Evolutionary conservation across 306 rosid genomes (phyloP), one percentile per base, ranked within the genome.

Genomic region (Cucumis melo): DNA sequence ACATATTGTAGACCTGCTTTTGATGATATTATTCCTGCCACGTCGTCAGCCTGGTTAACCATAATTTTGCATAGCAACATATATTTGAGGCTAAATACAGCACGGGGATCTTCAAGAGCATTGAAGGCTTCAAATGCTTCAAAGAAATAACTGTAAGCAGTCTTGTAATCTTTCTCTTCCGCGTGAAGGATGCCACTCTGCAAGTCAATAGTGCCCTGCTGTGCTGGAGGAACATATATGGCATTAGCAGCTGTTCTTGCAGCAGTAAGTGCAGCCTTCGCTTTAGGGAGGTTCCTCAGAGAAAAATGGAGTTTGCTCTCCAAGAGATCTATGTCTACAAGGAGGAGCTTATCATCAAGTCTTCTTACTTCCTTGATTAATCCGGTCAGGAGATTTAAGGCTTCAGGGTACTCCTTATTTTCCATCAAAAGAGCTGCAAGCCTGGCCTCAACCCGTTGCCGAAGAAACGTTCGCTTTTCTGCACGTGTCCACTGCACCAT

Each of bases 241-340:
- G 97, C 95, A 81, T 93, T 93, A 56, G 97, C 98, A 58, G 97
- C 98, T 48, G 98, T 93, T 85, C 97, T 87, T 61, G 98, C 98
- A 16, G 97, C 97, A 0, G 98, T 93, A 71, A 93, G 91, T 14
- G 97, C 91, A 55, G 98, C 98, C 83, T 93, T 93, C 24, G 98
- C 96, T 82, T 93, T 91, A 27, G 98, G 97, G 70, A 93, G 98
- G 85, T 93, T 93, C 87, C 96, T 90, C 76, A 93, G 82, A 24
- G 96, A 88, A 77, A 93, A 93, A 75, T 91, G 97, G 8, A 91
- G 97, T 84, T 89, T 93, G 78, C 98, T 91, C 88, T 93, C 98
- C 87, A 93, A 79, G 84, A 93, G 81, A 81, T 91, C 97, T 66
- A 91, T 91, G 90, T 93, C 98, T 61, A 93, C 98, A 61, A 93